A percentile compares a stretch with the other conserved stretches of the same genome.
Conservation (phyloP, 2,329 filamentous ascomycete species). For the Orbilia ellipsospora region DNA sequence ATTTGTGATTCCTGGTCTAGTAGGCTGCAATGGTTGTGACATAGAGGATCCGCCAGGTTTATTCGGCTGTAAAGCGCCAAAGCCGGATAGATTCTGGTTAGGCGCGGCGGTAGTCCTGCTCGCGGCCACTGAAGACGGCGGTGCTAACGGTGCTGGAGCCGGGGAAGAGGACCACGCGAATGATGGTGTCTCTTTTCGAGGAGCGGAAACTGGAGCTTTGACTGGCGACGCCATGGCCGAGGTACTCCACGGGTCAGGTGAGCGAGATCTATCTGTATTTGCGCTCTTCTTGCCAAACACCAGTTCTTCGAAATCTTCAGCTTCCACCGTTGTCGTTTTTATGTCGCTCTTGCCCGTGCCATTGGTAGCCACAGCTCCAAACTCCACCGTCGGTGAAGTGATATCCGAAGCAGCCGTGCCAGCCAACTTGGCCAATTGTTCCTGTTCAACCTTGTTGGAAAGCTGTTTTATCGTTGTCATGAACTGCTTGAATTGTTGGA, state of each 20-base stretch:
- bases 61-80: slow-evolving; percentile 39
- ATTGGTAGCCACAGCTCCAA: slow-evolving; percentile 24
- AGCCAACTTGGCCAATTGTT: slow-evolving; percentile 87
- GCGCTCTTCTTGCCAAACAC: slow-evolving; percentile 77
- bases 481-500: slow-evolving; percentile 87
- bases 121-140: slow-evolving; percentile 63
- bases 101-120: slow-evolving; percentile 58
- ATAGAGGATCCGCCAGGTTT: slow-evolving; percentile 12
- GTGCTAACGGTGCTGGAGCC: slow-evolving; percentile 62
- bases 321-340: slow-evolving; percentile 62
- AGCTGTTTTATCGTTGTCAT: slow-evolving; percentile 88
- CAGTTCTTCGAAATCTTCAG: slow-evolving; percentile 86
- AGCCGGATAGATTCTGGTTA: slow-evolving; percentile 31
- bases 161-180: slow-evolving; percentile 61
- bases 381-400: slow-evolving; percentile 18
- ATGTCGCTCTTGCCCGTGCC: neutral
- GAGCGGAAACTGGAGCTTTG: slow-evolving; percentile 16
- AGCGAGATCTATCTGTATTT: slow-evolving; percentile 54
- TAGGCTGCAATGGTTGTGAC: slow-evolving; percentile 55
- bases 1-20: slow-evolving; percentile 42
- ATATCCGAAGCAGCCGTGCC: slow-evolving; percentile 72
- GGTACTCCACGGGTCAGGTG: slow-evolving; percentile 60
- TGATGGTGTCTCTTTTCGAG: slow-evolving; percentile 62
- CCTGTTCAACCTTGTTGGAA: slow-evolving; percentile 82
- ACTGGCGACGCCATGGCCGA: slow-evolving; percentile 44